Percentiles rank a stretch among this genome's conserved stretches.
These are phyloP conservation scores for Yamadazyma songkhlaensis DNA, from an alignment of 1,139 yeast genomes.

Conservation along the genomic window DNA sequence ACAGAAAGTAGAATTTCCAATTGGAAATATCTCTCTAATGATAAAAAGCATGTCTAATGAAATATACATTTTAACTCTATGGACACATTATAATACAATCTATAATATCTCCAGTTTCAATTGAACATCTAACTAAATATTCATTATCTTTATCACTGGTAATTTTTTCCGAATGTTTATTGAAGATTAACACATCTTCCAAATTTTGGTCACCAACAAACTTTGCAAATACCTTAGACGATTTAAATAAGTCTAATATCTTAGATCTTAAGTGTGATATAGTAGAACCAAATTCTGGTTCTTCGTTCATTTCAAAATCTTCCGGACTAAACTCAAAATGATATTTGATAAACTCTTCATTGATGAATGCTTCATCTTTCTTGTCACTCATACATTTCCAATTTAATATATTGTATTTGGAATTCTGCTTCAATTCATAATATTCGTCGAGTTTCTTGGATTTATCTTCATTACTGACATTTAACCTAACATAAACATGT, in stretches of 20 bases:
- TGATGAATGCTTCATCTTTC: conserved; percentile 20
- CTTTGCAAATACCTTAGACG: conserved; percentile 42
- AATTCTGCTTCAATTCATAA: conserved; percentile 25
- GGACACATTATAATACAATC: conserved; percentile 38
- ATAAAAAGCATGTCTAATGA: not conserved
- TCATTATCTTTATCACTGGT: conserved; percentile 32
- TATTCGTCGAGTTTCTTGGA: conserved; percentile 21
- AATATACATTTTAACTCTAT: not conserved
- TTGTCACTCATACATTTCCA: conserved; percentile 26
- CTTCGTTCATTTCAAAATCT: conserved; percentile 57
- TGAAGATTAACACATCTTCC: conserved; percentile 28
- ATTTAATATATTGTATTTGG: conserved; percentile 25
- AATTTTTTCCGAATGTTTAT: conserved; percentile 27
- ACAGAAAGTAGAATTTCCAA: conserved; percentile 51
- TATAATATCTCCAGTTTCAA: conserved; percentile 66
- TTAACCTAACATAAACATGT: conserved; percentile 57
- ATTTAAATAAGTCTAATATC: conserved; percentile 49
- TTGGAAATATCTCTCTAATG: conserved; percentile 18
- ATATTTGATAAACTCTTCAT: conserved; percentile 47
- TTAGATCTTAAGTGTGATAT: conserved; percentile 58
- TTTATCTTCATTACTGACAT: conserved; percentile 28
- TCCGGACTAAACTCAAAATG: conserved; percentile 81
- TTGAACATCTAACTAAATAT: conserved; percentile 57
- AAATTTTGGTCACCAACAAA: conserved; percentile 18
- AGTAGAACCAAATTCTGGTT: conserved; percentile 71